These are phyloP conservation scores for Cystobasidium slooffiae DNA, from an alignment of 1,284 basidiomycete species.

Conservation along the genomic window DNA sequence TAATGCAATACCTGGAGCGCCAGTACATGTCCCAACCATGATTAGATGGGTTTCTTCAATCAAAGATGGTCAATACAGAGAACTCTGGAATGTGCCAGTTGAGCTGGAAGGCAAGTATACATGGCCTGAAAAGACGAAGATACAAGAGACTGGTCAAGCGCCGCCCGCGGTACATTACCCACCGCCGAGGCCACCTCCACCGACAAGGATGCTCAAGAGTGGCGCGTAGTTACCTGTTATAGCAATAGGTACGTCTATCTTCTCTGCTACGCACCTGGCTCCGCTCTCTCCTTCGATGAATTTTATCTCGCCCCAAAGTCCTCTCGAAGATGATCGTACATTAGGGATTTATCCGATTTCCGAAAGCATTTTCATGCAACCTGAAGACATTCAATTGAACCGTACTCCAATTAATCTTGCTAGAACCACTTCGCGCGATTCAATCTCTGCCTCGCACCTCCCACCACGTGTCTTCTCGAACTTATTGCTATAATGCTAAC, in stretches of 20 bases:
- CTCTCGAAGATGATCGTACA: background rate
- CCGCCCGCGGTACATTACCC: conserved; percentile 25
- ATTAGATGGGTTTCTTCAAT: conserved; percentile 37
- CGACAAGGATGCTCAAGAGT: conserved; percentile 36
- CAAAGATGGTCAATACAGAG: conserved; percentile 35
- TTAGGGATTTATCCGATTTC: conserved; percentile 31
- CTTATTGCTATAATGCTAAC: background rate
- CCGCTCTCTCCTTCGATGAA: background rate
- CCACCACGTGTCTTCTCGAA: background rate
- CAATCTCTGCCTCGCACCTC: background rate
- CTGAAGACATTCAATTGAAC: conserved; percentile 6
- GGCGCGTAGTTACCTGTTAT: background rate
- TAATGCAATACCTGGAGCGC: conserved; percentile 1
- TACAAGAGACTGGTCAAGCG: conserved; percentile 14
- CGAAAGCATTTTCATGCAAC: background rate
- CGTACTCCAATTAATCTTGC: conserved; percentile 27
- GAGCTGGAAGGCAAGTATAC: conserved; percentile 14
- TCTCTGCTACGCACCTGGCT: background rate
- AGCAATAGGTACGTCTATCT: background rate
- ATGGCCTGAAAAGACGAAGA: conserved; percentile 23
- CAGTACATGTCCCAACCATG: conserved; percentile 19
- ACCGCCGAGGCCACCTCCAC: conserved; percentile 34
- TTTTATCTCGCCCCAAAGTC: background rate
- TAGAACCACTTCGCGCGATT: background rate
- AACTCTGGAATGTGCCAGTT: conserved; percentile 31